Base-by-base conservation (phyloP, 2,329 filamentous ascomycete genomes). In the Fusarium scirpi region DNA sequence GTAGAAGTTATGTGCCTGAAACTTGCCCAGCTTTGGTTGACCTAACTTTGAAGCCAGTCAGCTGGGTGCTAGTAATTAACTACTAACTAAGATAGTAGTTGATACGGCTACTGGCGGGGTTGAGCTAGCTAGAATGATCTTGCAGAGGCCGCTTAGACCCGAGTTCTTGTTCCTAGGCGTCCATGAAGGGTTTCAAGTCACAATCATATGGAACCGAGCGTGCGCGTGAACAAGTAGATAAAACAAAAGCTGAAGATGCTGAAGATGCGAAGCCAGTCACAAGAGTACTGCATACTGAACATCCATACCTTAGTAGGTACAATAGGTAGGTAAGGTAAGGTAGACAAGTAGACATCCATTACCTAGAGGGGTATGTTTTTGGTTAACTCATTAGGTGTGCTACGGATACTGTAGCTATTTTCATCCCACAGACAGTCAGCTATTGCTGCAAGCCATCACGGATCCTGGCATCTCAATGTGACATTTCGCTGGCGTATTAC, bases 401-500 rank as follows among this genome's bases (percentile, higher is more conserved):
- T 58, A 49, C 32, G 16, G 34, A 38, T 38, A 38, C 44, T 49
- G 41, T 44, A 53, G 62, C 47, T 53, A 65, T 66, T 66, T 66
- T 66, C 63, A 66, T 62, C 55, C 61, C 54, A 55, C 25, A 66
- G 43, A 34, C 47, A 66, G 24, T 34, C 49, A 53, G 24, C 49
- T 34, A 53, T 29, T 45, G 43, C 62, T 70, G 67, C 67, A 67
- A 70, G 67, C 62, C 67, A 63, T 70, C 41, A 32, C 38, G 47
- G 63, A 67, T 46, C 62, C 51, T 55, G 53, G 62, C 56, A 48
- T 58, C 49, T 61, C 22, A 27, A 58, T 61, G 56, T 40, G 25
- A 22, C 57, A 58, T 60, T 49, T 53, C 13, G 24, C 65, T 30
- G 49, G 55, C 44, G 56, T 57, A 44, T 53, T 52, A 25, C 24